phyloP scores from a whole-genome alignment of 2,329 filamentous ascomycete species.

The Cadophora sp. region DNA sequence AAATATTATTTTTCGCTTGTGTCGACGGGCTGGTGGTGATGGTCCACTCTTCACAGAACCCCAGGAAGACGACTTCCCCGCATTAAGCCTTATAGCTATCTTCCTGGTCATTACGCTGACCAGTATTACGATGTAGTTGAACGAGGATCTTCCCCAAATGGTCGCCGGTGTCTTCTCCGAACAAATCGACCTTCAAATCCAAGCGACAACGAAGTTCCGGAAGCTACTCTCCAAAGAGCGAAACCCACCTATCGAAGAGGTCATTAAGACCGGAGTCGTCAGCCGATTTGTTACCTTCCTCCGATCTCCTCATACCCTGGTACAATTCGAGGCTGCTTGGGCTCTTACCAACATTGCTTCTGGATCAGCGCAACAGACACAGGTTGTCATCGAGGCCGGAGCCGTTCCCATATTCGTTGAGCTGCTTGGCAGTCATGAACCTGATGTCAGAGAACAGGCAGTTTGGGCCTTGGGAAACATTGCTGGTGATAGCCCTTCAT shows the following conservation, averaged over 20 bases:
- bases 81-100: constrained; percentile 19
- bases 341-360: constrained; percentile 99
- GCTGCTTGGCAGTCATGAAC: constrained; percentile 92
- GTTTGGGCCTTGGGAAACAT: constrained; percentile 99
- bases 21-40: constrained; percentile 26
- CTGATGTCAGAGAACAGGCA: constrained; percentile 96
- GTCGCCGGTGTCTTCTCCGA: constrained; percentile 98
- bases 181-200: constrained; percentile 96
- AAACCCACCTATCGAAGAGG: constrained; percentile 98
- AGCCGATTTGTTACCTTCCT: constrained; percentile 98
- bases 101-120: constrained; percentile 33
- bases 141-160: constrained; percentile 98
- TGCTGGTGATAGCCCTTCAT: constrained; percentile 96
- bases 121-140: constrained; percentile 66
- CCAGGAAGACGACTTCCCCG: constrained; percentile 23
- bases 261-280: constrained; percentile 98
- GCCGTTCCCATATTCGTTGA: constrained; percentile 99
- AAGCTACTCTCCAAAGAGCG: constrained; percentile 98
- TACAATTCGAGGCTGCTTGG: constrained; percentile 99
- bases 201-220: constrained; percentile 97
- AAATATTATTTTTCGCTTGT: constrained; percentile 43
- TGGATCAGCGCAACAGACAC: constrained; percentile 94
- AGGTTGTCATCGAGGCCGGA: constrained; percentile 97
- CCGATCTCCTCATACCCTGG: constrained; percentile 94
- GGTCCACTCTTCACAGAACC: constrained; percentile 29